Evolutionary conservation across 768 basidiomycete species (phyloP).

Genomic region (Mycena filopes): DNA sequence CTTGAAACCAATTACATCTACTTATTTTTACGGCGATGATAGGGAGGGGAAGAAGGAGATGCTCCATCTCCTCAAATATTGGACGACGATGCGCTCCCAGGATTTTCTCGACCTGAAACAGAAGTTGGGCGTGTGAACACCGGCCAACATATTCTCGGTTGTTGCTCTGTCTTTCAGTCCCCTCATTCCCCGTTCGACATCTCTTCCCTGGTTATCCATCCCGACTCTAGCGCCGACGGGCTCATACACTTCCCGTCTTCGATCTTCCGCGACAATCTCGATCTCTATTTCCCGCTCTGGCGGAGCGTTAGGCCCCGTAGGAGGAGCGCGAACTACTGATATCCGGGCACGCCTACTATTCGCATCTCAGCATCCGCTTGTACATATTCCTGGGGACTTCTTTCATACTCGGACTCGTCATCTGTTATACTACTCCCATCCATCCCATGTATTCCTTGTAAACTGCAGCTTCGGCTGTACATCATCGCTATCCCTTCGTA

Average conservation of each 20-base stretch:
- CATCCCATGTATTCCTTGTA: slow-evolving; percentile 27
- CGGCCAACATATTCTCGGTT: slow-evolving; percentile 10
- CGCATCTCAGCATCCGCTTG: slow-evolving; percentile 30
- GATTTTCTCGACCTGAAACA: slow-evolving; percentile 66
- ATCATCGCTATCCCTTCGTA: slow-evolving; percentile 23
- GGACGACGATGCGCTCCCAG: slow-evolving; percentile 59
- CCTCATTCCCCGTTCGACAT: not conserved
- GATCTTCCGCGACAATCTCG: slow-evolving; percentile 29
- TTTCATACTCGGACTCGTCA: slow-evolving; percentile 26
- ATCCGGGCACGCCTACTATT: slow-evolving; percentile 32
- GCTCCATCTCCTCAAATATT: slow-evolving; percentile 56
- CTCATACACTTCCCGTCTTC: slow-evolving; percentile 21
- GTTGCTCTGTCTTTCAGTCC: slow-evolving; percentile 14
- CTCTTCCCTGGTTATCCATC: slow-evolving; percentile 6
- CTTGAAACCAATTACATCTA: slow-evolving; percentile 4
- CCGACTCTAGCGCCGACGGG: slow-evolving; percentile 26
- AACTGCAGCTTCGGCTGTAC: slow-evolving; percentile 25
- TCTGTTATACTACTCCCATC: slow-evolving; percentile 11
- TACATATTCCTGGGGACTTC: slow-evolving; percentile 24
- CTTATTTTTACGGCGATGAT: slow-evolving; percentile 26
- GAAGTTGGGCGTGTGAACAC: slow-evolving; percentile 61
- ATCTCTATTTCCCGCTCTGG: slow-evolving; percentile 14
- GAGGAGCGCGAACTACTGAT: slow-evolving; percentile 25
- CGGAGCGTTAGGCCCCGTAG: slow-evolving; percentile 14
- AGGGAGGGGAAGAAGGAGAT: slow-evolving; percentile 71